phyloP scores from a whole-genome alignment of 768 basidiomycete genomes.

The Tylopilus intermedius region DNA sequence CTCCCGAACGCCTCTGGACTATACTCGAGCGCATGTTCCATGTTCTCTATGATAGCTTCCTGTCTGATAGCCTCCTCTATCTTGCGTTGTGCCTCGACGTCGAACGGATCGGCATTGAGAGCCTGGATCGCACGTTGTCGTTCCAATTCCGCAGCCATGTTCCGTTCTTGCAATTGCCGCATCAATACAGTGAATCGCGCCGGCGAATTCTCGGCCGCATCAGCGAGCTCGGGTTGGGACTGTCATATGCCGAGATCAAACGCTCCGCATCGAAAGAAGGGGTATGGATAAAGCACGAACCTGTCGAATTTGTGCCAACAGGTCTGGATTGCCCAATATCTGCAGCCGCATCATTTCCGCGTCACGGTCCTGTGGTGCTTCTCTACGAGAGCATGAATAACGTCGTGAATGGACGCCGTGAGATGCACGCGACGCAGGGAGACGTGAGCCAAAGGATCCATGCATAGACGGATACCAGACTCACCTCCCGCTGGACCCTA shows the following conservation, averaged over 20 bases:
- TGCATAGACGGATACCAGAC: background rate
- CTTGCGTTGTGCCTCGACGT: conserved; percentile 84
- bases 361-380: conserved; percentile 57
- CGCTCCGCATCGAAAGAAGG: background rate
- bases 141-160: conserved; percentile 47
- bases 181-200: conserved; percentile 71
- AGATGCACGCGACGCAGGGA: background rate
- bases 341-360: conserved; percentile 89
- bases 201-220: conserved; percentile 65
- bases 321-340: conserved; percentile 72
- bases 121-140: conserved; percentile 57
- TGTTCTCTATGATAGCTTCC: conserved; percentile 85
- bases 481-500: conserved; percentile 40
- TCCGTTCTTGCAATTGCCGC: conserved; percentile 54
- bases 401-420: background rate
- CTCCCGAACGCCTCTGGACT: conserved; percentile 90
- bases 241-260: conserved; percentile 26
- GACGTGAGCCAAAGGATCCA: background rate
- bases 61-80: conserved; percentile 93
- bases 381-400: conserved; percentile 24
- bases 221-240: conserved; percentile 78
- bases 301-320: conserved; percentile 69
- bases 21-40: conserved; percentile 91
- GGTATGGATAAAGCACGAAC: conserved; percentile 33
- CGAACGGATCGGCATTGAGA: conserved; percentile 85